Base-by-base conservation (phyloP, 2,329 filamentous ascomycete species). In the Microcyclosporella mali region DNA sequence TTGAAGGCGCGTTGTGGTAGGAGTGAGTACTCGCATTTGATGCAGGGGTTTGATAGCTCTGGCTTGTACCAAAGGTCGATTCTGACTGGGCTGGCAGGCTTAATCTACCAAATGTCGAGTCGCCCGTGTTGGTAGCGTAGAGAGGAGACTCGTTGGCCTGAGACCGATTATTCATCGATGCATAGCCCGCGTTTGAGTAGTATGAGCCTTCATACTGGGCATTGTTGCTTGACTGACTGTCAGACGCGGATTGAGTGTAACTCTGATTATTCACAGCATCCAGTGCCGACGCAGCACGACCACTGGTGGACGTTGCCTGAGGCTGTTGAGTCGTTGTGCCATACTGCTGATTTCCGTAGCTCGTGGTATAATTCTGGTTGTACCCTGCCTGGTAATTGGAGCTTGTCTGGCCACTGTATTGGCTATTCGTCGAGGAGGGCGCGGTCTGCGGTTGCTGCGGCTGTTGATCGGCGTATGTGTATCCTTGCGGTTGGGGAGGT, bases 91-190 rank as follows among this genome's bases (percentile, higher is more conserved):
- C 55, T 17, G 55, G 51, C 33, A 54, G 41, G 37, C 43, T 53
- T 33, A 53, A 36, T 31, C 50, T 41, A 21, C 55, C 53, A 36
- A 53, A 55, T 1, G 49, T 57, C 4, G 46, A 46, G 8, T 36
- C 52, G 2, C 53, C 38, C 9, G 49, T 43, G 30, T 50, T 49
- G 17, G 50, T 52, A 15, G 55, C 40, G 33, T 55, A 57, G 6
- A 55, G 43, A 6, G 57, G 57, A 16, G 56, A 57, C 12, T 45
- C 45, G 35, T 55, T 57, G 19, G 49, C 50, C 21, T 56, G 51
- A 19, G 45, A 49, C 10, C 55, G 48, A 30, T 50, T 30, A 45
- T 33, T 28, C 19, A 33, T 33, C 12, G 37, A 15, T 7, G 41
- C 30, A 15, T 39, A 40, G 11, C 30, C 34, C 28, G 37, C 34